Percentiles rank a stretch among this genome's conserved stretches.
Evolutionary conservation across 139 green algal species (phyloP).

Genomic region (Micractinium sp.): DNA sequence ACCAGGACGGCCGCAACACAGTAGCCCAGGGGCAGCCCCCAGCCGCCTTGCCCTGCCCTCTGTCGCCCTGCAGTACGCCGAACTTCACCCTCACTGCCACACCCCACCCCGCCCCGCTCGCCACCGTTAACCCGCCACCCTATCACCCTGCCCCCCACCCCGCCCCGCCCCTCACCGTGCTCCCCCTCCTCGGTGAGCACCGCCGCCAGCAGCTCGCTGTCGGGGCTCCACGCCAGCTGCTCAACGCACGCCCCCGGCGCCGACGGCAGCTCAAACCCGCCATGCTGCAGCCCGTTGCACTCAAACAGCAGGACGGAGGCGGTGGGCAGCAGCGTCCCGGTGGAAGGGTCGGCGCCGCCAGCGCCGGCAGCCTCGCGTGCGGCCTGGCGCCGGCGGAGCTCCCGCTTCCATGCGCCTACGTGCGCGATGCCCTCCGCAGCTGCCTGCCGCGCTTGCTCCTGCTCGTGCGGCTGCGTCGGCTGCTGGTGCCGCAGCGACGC

Average conservation of each 20-base stretch:
- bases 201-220: slow-evolving; percentile 87
- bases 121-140: not conserved
- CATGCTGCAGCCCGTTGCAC: slow-evolving; percentile 89
- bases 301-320: slow-evolving; percentile 84
- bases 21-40: no score
- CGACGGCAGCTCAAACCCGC: slow-evolving; percentile 74
- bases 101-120: not conserved
- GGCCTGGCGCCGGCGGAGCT: slow-evolving; percentile 28
- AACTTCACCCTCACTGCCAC: no score
- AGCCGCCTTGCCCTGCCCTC: no score
- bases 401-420: slow-evolving; percentile 46
- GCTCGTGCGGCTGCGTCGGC: not conserved
- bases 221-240: slow-evolving; percentile 76
- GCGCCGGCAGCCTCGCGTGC: not conserved
- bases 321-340: not conserved
- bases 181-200: slow-evolving; percentile 41
- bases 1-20: no score
- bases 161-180: not conserved
- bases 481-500: not conserved
- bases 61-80: no score
- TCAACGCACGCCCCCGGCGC: not conserved
- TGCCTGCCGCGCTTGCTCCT: not conserved
- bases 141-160: not conserved
- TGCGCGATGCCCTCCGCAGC: slow-evolving; percentile 26
- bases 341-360: not conserved